Percentiles rank a stretch among this genome's conserved stretches.
These are phyloP conservation scores for Mrakiaceae sp. DNA, from an alignment of 1,284 basidiomycete species.

Conservation along the genomic window DNA sequence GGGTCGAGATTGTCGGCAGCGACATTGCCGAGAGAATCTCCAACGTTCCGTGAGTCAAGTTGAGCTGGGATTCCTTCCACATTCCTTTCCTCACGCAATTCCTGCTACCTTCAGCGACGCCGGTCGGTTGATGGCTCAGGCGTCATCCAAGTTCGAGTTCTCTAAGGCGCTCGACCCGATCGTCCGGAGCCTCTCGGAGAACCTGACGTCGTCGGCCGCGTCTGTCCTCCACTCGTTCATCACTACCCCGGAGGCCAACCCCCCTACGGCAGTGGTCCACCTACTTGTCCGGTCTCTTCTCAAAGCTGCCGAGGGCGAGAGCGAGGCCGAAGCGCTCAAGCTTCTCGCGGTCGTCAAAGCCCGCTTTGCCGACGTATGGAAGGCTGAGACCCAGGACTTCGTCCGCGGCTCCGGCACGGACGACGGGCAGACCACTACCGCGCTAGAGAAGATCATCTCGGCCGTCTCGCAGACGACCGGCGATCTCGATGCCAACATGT, in stretches of 20 bases:
- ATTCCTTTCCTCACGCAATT: background rate
- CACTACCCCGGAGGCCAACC: slow-evolving; percentile 2
- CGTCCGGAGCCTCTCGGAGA: slow-evolving; percentile 3
- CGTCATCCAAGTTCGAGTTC: slow-evolving; percentile 7
- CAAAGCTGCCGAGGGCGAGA: background rate
- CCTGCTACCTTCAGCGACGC: background rate
- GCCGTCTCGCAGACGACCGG: background rate
- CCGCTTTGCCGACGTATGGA: slow-evolving; percentile 11
- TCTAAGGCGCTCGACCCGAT: slow-evolving; percentile 12
- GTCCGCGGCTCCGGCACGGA: slow-evolving; percentile 3
- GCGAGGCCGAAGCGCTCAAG: background rate
- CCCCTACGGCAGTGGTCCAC: background rate
- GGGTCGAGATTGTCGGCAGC: slow-evolving; percentile 25
- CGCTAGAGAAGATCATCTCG: background rate
- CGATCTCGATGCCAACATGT: slow-evolving; percentile 12
- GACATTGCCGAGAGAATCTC: slow-evolving; percentile 1
- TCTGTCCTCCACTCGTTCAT: slow-evolving; percentile 9
- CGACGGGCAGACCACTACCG: slow-evolving; percentile 8
- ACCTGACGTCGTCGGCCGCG: background rate
- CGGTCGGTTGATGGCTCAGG: slow-evolving; percentile 8
- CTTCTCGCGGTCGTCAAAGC: slow-evolving; percentile 10
- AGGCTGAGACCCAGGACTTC: slow-evolving; percentile 5
- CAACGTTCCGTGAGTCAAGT: background rate
- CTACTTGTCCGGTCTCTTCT: slow-evolving; percentile 11
- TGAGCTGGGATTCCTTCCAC: background rate